A percentile compares a stretch with the other conserved stretches of the same genome.
Conservation (phyloP, 2,329 filamentous ascomycete species). For the Chalaropsis ovoidea region DNA sequence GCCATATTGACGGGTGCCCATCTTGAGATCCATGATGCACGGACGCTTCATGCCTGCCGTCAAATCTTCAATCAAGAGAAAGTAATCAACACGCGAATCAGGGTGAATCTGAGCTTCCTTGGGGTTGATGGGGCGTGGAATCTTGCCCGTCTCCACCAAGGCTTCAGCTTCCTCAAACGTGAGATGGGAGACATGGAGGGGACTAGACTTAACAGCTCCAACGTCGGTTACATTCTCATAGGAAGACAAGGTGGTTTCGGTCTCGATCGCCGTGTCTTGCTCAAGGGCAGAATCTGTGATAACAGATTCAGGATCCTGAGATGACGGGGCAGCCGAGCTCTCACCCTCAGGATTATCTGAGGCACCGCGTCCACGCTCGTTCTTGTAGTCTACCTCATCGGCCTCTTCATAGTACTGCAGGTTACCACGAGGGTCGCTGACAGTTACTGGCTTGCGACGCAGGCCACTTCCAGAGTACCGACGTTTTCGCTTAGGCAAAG, state of each 20-base stretch:
- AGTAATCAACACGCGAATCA: slow-evolving; percentile 71
- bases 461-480: slow-evolving; percentile 83
- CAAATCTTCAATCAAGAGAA: slow-evolving; percentile 84
- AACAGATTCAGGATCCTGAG: not conserved
- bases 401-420: slow-evolving; percentile 88
- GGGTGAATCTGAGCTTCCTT: slow-evolving; percentile 61
- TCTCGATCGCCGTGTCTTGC: slow-evolving; percentile 14
- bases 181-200: slow-evolving; percentile 24
- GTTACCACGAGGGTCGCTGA: slow-evolving; percentile 59
- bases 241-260: not conserved
- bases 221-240: not conserved
- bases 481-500: slow-evolving; percentile 44
- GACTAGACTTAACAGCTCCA: slow-evolving; percentile 12
- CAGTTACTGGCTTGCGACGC: slow-evolving; percentile 60
- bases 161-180: slow-evolving; percentile 24
- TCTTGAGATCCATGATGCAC: slow-evolving; percentile 95
- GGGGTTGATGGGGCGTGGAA: slow-evolving; percentile 58
- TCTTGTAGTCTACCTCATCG: slow-evolving; percentile 69
- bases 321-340: slow-evolving; percentile 25
- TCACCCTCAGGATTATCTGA: slow-evolving; percentile 22
- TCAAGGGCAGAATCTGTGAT: not conserved
- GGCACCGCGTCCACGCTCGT: slow-evolving; percentile 46
- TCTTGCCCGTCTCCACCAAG: slow-evolving; percentile 30
- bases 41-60: slow-evolving; percentile 94
- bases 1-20: slow-evolving; percentile 95